These are phyloP conservation scores for Globisporangium apiculatum DNA, from an alignment of 352 stramenopile species.

Conservation along the genomic window DNA sequence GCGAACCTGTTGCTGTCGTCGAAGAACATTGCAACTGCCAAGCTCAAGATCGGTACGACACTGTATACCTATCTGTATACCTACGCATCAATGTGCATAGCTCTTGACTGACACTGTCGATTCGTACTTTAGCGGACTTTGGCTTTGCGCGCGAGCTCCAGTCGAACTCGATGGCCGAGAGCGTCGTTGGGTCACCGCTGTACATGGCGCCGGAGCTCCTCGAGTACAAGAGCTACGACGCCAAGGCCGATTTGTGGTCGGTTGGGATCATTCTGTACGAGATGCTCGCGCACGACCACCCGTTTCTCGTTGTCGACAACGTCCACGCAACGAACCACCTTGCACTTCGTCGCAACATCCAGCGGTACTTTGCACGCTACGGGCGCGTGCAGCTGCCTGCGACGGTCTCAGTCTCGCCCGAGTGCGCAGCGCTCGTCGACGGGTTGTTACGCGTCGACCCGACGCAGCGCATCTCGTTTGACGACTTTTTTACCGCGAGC, in stretches of 20 bases:
- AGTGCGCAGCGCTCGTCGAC: constrained; percentile 58
- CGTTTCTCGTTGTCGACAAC: constrained; percentile 70
- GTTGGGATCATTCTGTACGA: constrained; percentile 81
- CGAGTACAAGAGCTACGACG: constrained; percentile 84
- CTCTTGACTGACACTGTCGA: background rate
- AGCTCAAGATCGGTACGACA: constrained; percentile 66
- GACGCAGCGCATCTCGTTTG: constrained; percentile 64
- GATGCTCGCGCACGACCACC: constrained; percentile 78
- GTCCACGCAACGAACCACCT: constrained; percentile 75
- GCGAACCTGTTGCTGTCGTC: constrained; percentile 70
- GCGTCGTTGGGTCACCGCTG: constrained; percentile 68
- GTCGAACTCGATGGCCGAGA: constrained; percentile 71
- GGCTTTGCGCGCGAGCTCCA: constrained; percentile 62
- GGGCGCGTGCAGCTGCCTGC: constrained; percentile 40
- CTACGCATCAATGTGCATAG: too few species aligned
- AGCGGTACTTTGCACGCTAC: constrained; percentile 66
- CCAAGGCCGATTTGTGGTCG: constrained; percentile 75
- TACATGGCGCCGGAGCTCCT: constrained; percentile 79
- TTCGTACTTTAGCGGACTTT: constrained; percentile 41
- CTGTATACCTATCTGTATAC: background rate
- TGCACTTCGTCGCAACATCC: constrained; percentile 66
- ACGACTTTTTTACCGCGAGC: constrained; percentile 63
- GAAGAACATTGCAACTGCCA: constrained; percentile 50
- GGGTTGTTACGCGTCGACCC: constrained; percentile 56
- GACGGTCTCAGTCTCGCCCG: constrained; percentile 44